Percentiles rank a stretch among this genome's conserved stretches.
Evolutionary conservation across 1,139 yeast genomes (phyloP).

Genomic region (Pneumocystis jirovecii): DNA sequence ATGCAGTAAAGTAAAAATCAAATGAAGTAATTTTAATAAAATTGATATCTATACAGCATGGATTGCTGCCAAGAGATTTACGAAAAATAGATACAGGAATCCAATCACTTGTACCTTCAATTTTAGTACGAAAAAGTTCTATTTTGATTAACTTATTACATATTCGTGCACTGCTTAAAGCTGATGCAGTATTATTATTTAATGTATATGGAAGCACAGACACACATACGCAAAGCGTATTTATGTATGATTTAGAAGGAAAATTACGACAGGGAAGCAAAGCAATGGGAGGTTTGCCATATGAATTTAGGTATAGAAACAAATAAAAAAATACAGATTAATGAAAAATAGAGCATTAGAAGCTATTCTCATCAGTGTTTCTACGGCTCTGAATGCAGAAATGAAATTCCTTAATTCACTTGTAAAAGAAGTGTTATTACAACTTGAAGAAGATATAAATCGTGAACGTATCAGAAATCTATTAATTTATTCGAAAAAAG

Average conservation of each 20-base stretch:
- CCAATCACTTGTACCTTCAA: constrained; percentile 78
- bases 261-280: constrained; percentile 39
- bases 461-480: constrained; percentile 66
- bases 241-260: constrained; percentile 75
- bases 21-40: not conserved
- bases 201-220: constrained; percentile 53
- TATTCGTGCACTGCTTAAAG: constrained; percentile 71
- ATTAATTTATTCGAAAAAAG: constrained; percentile 63
- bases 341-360: constrained; percentile 43
- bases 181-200: constrained; percentile 67
- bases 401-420: constrained; percentile 56
- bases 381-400: constrained; percentile 73
- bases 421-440: constrained; percentile 66
- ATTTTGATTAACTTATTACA: constrained; percentile 69
- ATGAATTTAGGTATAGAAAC: constrained; percentile 46
- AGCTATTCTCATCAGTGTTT: constrained; percentile 68
- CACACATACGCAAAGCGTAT: constrained; percentile 51
- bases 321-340: not conserved
- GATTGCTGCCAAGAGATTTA: constrained; percentile 65
- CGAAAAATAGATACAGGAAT: constrained; percentile 79
- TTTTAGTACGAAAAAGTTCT: constrained; percentile 62
- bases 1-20: constrained; percentile 33
- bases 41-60: constrained; percentile 28
- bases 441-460: constrained; percentile 74
- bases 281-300: constrained; percentile 31